phyloP scores from a whole-genome alignment of 768 basidiomycete genomes.

The Mycena crocata region DNA sequence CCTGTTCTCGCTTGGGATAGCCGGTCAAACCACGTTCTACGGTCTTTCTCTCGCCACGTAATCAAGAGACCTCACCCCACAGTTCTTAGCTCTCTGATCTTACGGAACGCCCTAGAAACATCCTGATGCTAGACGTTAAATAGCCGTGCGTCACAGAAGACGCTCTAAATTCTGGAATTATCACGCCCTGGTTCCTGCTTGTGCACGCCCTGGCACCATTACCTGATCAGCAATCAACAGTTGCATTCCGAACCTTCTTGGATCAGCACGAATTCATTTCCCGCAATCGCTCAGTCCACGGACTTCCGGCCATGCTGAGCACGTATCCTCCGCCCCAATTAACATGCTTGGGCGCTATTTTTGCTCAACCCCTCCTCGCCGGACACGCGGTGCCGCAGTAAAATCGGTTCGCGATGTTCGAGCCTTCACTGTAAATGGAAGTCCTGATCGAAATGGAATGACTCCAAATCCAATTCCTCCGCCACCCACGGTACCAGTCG shows the following conservation, averaged over 20 bases:
- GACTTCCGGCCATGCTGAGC: constrained; percentile 7
- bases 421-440: constrained; percentile 28
- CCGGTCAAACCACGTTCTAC: not conserved
- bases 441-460: constrained; percentile 23
- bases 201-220: not conserved
- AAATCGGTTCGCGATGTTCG: constrained; percentile 23
- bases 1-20: not conserved
- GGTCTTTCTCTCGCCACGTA: constrained; percentile 15
- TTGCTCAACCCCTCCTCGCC: constrained; percentile 13
- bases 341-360: constrained; percentile 17
- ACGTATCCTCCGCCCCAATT: constrained; percentile 3
- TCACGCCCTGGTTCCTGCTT: constrained; percentile 4
- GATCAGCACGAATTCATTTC: constrained; percentile 28
- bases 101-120: constrained; percentile 18
- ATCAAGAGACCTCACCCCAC: constrained; percentile 18
- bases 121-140: constrained; percentile 11
- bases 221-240: constrained; percentile 6
- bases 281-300: constrained; percentile 12
- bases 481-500: constrained; percentile 21
- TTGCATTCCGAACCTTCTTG: constrained; percentile 15
- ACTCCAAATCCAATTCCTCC: constrained; percentile 9
- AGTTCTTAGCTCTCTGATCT: not conserved
- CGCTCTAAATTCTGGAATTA: constrained; percentile 1
- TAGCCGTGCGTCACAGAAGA: constrained; percentile 16
- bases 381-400: constrained; percentile 27